Percentiles rank a stretch among this genome's conserved stretches.
These are phyloP conservation scores for Craterostigma plantagineum DNA, from an alignment of 257 asterid species.

Conservation along the genomic window DNA sequence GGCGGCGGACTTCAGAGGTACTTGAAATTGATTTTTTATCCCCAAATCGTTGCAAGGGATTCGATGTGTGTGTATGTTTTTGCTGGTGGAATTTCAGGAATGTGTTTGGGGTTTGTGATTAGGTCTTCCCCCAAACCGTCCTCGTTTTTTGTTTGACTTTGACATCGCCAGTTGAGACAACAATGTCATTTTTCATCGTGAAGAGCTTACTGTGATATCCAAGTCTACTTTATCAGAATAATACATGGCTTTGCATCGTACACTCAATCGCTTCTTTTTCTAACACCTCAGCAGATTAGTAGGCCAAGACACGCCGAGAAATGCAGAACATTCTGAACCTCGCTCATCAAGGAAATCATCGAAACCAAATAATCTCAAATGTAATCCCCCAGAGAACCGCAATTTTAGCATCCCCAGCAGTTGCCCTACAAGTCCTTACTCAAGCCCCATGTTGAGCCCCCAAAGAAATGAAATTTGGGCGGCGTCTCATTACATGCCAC, in stretches of 20 bases:
- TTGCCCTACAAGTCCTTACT: constrained; percentile 43
- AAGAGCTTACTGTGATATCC: too few species aligned
- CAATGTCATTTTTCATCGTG: too few species aligned
- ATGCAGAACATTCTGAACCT: constrained; percentile 14
- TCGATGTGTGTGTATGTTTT: too few species aligned
- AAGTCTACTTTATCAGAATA: neutral
- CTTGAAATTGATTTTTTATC: constrained; percentile 13
- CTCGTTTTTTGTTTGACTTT: too few species aligned
- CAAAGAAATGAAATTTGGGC: constrained; percentile 18
- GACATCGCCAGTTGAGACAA: too few species aligned
- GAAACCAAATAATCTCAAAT: constrained; percentile 7
- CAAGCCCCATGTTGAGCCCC: constrained; percentile 29
- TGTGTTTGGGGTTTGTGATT: too few species aligned
- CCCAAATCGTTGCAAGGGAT: constrained; percentile 16
- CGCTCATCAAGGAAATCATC: constrained; percentile 17
- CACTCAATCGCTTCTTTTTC: neutral
- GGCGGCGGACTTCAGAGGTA: constrained; percentile 11
- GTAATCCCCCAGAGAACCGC: too few species aligned
- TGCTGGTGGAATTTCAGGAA: neutral
- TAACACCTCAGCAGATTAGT: constrained; percentile 16
- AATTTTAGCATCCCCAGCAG: constrained; percentile 19
- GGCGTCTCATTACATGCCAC: constrained; percentile 19
- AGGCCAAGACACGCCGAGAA: constrained; percentile 21
- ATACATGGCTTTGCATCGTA: neutral
- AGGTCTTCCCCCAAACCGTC: too few species aligned